phyloP scores from a whole-genome alignment of 164 flowering plant species.

The Liriodendron chinense region DNA sequence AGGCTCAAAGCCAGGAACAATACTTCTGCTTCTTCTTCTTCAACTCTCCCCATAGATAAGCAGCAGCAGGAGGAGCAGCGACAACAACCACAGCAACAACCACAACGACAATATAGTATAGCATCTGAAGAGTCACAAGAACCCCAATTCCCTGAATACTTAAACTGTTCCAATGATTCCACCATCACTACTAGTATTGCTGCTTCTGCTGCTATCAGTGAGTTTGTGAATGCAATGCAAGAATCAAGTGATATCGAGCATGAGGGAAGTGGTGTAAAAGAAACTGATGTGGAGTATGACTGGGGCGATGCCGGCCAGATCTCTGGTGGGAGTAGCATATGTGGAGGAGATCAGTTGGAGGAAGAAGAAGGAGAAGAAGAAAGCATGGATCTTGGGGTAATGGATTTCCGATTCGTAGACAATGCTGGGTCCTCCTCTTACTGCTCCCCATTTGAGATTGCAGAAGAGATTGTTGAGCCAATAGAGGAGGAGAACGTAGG shows the following conservation, averaged over 20 bases:
- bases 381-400: conserved; percentile 17
- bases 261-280: conserved; percentile 1
- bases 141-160: conserved; percentile 10
- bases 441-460: conserved; percentile 37
- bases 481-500: conserved; percentile 22
- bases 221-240: background rate
- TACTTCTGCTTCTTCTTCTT: conserved; percentile 4
- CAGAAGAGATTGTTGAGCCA: conserved; percentile 35
- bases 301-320: conserved; percentile 7
- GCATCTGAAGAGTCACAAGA: conserved; percentile 7
- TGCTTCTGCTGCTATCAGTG: background rate
- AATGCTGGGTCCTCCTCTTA: conserved; percentile 17
- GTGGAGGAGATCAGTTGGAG: background rate
- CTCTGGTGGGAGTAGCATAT: background rate
- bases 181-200: background rate
- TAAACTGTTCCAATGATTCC: conserved; percentile 9
- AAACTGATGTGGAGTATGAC: conserved; percentile 9
- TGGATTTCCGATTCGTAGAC: conserved; percentile 41
- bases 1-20: conserved; percentile 44
- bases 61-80: background rate
- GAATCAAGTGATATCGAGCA: conserved; percentile 3
- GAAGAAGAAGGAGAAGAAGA: conserved; percentile 14
- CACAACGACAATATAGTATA: conserved; percentile 4
- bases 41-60: conserved; percentile 2
- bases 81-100: background rate